phyloP scores from a whole-genome alignment of 1,284 basidiomycete genomes.

The Chiua sp. region DNA sequence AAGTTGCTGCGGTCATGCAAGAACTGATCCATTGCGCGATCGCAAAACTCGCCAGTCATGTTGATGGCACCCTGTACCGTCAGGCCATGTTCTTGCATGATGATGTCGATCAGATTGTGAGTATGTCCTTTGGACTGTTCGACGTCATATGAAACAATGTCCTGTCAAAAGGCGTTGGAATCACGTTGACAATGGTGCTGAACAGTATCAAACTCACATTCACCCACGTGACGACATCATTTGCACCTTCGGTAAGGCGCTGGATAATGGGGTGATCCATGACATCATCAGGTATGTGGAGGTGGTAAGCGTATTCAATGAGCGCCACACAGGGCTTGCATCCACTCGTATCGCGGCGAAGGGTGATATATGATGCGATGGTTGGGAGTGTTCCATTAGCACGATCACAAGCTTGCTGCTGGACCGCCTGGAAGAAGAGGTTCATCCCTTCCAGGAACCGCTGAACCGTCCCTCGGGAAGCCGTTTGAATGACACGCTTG shows the following conservation, averaged over 20 bases:
- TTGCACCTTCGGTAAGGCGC: constrained; percentile 57
- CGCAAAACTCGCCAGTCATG: constrained; percentile 63
- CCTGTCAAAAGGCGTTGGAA: constrained; percentile 18
- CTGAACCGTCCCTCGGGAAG: constrained; percentile 53
- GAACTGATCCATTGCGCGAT: constrained; percentile 61
- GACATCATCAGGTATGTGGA: constrained; percentile 66
- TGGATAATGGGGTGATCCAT: constrained; percentile 56
- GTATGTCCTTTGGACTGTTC: constrained; percentile 67
- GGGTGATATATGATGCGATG: constrained; percentile 63
- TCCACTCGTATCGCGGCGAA: constrained; percentile 61
- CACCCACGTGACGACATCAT: constrained; percentile 66
- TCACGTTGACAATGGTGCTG: constrained; percentile 34
- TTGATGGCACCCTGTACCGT: constrained; percentile 61
- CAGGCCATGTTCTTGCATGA: constrained; percentile 61
- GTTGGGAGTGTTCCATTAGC: constrained; percentile 52
- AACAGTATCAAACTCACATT: constrained; percentile 49
- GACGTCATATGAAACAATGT: constrained; percentile 56
- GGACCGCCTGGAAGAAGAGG: constrained; percentile 63
- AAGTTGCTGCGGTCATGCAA: constrained; percentile 47
- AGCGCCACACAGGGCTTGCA: constrained; percentile 45
- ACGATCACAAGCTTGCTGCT: constrained; percentile 61
- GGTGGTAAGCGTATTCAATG: constrained; percentile 57
- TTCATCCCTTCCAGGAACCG: constrained; percentile 65
- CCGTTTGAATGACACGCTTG: constrained; percentile 51
- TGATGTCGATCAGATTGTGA: constrained; percentile 69